These are phyloP conservation scores for Coemansia sp. DNA, from an alignment of 192 early-diverging fungal genomes.

Conservation along the genomic window DNA sequence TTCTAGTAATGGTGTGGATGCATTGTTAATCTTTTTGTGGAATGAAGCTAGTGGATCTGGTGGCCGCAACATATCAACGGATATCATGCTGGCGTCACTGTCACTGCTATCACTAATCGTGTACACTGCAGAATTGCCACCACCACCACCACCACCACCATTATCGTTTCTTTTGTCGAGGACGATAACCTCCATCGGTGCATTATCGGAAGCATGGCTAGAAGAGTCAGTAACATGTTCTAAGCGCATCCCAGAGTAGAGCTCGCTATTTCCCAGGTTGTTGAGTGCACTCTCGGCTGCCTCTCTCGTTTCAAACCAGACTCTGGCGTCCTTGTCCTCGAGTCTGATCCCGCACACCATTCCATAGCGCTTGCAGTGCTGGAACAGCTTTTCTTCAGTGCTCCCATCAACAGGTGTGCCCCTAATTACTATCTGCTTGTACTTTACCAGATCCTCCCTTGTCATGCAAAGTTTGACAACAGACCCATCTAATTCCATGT, in stretches of 20 bases:
- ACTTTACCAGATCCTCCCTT: constrained; percentile 8
- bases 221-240: constrained; percentile 3
- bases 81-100: constrained; percentile 1
- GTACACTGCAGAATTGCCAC: background rate
- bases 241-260: constrained; percentile 2
- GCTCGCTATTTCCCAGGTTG: constrained; percentile 1
- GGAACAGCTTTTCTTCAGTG: constrained; percentile 15
- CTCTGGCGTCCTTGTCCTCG: constrained; percentile 1
- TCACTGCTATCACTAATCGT: constrained; percentile 2
- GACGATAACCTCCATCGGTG: constrained; percentile 14
- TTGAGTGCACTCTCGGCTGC: constrained; percentile 5
- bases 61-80: constrained; percentile 7
- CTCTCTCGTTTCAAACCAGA: constrained; percentile 19
- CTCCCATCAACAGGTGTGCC: background rate
- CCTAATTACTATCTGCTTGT: constrained; percentile 11
- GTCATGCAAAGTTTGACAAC: constrained; percentile 18
- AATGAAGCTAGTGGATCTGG: background rate
- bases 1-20: too few relatives aligned
- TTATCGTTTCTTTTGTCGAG: constrained; percentile 3
- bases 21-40: background rate
- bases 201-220: background rate
- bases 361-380: constrained; percentile 23
- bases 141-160: background rate
- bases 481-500: constrained; percentile 6
- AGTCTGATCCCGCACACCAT: constrained; percentile 15